These are phyloP conservation scores for Thermochaetoides thermophila DNA, from an alignment of 495 filamentous ascomycete genomes.

Conservation along the genomic window DNA sequence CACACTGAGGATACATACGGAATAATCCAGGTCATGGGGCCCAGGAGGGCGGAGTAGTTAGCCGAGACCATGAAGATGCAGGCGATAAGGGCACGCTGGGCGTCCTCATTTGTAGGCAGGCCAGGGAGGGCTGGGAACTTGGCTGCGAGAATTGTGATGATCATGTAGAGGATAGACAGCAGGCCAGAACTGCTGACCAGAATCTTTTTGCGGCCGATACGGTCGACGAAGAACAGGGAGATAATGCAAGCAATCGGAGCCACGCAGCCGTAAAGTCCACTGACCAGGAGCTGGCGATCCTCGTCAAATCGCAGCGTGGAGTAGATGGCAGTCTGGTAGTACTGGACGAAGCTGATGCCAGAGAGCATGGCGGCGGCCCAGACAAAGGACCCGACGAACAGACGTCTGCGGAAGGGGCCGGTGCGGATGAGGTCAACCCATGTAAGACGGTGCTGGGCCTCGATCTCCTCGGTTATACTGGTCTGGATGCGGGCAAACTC, in stretches of 20 bases:
- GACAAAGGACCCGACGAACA: slow-evolving; percentile 37
- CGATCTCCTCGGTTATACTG: slow-evolving; percentile 27
- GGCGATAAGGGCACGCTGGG: slow-evolving; percentile 37
- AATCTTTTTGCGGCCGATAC: slow-evolving; percentile 36
- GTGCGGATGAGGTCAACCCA: slow-evolving; percentile 33
- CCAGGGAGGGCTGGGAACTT: slow-evolving; percentile 27
- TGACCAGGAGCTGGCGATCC: slow-evolving; percentile 34
- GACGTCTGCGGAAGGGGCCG: slow-evolving; percentile 30
- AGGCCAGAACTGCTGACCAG: slow-evolving; percentile 37
- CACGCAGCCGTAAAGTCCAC: slow-evolving; percentile 37
- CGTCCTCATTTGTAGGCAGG: slow-evolving; percentile 19
- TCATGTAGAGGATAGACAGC: slow-evolving; percentile 26
- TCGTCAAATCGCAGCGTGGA: slow-evolving; percentile 31
- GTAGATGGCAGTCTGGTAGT: slow-evolving; percentile 36
- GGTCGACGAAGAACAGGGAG: slow-evolving; percentile 38
- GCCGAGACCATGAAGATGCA: slow-evolving; percentile 44
- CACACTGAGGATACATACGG: too few species aligned
- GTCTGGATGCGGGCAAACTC: slow-evolving; percentile 34
- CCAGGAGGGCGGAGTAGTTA: slow-evolving; percentile 39
- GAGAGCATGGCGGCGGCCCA: slow-evolving; percentile 40
- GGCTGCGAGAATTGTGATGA: slow-evolving; percentile 36
- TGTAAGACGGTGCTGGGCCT: slow-evolving; percentile 18
- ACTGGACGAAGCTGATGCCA: slow-evolving; percentile 39
- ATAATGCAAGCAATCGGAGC: slow-evolving; percentile 35
- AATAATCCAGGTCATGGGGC: slow-evolving; percentile 42